phyloP scores from a whole-genome alignment of 2,329 filamentous ascomycete species.

The Tolypocladium endophyticum region DNA sequence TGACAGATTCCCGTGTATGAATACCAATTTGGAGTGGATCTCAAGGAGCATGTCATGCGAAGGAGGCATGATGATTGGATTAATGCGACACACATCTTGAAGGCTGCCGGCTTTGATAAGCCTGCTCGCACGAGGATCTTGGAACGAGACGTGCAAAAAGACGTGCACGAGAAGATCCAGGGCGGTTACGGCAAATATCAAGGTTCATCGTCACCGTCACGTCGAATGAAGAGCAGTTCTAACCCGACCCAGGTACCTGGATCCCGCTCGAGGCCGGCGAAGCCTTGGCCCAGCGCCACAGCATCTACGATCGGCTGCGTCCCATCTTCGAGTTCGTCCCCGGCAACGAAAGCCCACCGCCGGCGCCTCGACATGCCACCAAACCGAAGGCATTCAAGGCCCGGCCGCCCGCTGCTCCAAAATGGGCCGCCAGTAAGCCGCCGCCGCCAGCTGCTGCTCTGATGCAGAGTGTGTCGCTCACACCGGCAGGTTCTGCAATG shows the following conservation, averaged over 20 bases:
- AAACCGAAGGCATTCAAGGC: constrained; percentile 67
- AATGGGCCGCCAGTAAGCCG: constrained; percentile 30
- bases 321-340: constrained; percentile 85
- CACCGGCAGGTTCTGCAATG: constrained; percentile 8
- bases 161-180: constrained; percentile 93
- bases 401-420: constrained; percentile 37
- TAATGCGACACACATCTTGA: constrained; percentile 98
- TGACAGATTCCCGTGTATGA: constrained; percentile 86
- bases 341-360: constrained; percentile 79
- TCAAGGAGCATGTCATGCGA: constrained; percentile 88
- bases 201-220: constrained; percentile 34
- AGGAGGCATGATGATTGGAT: constrained; percentile 91
- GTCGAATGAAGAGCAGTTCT: neutral
- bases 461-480: constrained; percentile 5
- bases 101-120: constrained; percentile 95
- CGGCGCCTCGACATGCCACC: constrained; percentile 84
- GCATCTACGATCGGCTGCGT: constrained; percentile 69
- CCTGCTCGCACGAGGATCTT: constrained; percentile 89
- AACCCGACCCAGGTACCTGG: constrained; percentile 64
- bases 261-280: constrained; percentile 79
- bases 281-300: constrained; percentile 75
- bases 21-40: constrained; percentile 70
- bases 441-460: neutral
- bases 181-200: constrained; percentile 99
- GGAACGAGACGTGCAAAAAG: constrained; percentile 94